Evolutionary conservation across 2,329 filamentous ascomycete species (phyloP), one percentile per base, ranked within the genome.

Genomic region (Cercospora zeina): DNA sequence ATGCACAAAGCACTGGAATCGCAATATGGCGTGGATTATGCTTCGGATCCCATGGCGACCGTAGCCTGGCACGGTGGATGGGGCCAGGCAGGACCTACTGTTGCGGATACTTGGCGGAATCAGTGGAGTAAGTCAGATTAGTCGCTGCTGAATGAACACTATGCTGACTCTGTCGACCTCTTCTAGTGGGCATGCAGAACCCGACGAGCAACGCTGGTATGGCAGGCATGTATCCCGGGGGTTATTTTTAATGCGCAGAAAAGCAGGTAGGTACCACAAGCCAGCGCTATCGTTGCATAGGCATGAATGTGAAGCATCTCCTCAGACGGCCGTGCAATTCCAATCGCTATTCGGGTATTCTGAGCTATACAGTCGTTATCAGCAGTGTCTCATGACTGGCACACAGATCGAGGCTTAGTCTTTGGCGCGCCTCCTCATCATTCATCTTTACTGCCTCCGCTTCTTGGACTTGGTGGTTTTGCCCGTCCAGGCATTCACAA

Each of bases 401-500:
- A 47, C 14, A 24, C 10, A 21, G 13, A 14, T 47, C 9, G 24
- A 24, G 42, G 19, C 4, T 14, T 47, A 10, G 6, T 47, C 24
- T 27, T 47, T 47, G 7, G 42, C 42, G 13, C 6, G 42, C 42
- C 42, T 47, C 21, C 6, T 11, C 36, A 16, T 45, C 24, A 13
- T 2, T 24, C 9, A 14, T 39, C 10, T 30, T 13, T 6, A 31
- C 56, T 59, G 55, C 36, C 58, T 60, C 13, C 58, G 36, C 50
- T 55, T 62, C 30, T 62, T 58, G 49, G 58, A 51, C 61, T 68
- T 58, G 55, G 61, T 50, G 3, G 49, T 56, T 59, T 65, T 70
- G 66, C 62, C 63, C 42, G 49, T 62, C 87, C 87, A 93, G 31
- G 87, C 87, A 59, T 87, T 83, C 30, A 96, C 82, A 76, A 99